Evolutionary conservation across 2,329 filamentous ascomycete genomes (phyloP).

Genomic region (Davidsoniella virescens): DNA sequence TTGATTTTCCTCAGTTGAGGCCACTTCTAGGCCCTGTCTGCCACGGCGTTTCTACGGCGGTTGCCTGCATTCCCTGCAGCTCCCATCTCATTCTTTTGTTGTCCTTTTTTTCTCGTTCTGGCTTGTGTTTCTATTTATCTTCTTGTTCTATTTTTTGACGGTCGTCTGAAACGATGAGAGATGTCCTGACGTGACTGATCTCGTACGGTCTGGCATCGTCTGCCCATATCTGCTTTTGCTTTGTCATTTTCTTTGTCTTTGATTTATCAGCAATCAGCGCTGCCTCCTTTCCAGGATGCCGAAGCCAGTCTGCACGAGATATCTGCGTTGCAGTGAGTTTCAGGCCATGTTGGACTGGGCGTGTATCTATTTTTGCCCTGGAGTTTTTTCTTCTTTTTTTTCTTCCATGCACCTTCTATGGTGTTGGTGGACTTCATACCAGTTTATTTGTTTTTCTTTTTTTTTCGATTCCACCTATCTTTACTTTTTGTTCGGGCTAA

Average conservation of each 20-base stretch:
- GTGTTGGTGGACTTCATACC: not conserved
- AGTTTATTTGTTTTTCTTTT: not conserved
- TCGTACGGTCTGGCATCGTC: too few species aligned
- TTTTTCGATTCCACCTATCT: not conserved
- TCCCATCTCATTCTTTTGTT: too few species aligned
- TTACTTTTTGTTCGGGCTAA: not conserved
- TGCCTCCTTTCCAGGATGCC: not conserved
- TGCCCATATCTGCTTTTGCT: not conserved
- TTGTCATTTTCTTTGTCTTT: constrained; percentile 1
- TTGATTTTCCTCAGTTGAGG: too few species aligned
- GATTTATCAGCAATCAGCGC: not conserved
- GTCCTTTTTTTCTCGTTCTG: too few species aligned
- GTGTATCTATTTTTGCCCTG: not conserved
- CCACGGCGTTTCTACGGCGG: too few species aligned
- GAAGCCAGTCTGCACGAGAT: not conserved
- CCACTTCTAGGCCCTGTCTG: too few species aligned
- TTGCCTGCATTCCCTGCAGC: too few species aligned
- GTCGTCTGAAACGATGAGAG: constrained; percentile 8
- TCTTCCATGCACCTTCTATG: not conserved
- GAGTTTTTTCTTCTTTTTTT: constrained; percentile 5
- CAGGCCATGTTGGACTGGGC: not conserved
- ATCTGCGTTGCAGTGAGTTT: not conserved
- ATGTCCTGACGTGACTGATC: not conserved
- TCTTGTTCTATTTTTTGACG: not conserved
- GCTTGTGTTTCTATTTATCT: not conserved